Conservation (phyloP, 495 filamentous ascomycete species). For the Penicillium turbatum region DNA sequence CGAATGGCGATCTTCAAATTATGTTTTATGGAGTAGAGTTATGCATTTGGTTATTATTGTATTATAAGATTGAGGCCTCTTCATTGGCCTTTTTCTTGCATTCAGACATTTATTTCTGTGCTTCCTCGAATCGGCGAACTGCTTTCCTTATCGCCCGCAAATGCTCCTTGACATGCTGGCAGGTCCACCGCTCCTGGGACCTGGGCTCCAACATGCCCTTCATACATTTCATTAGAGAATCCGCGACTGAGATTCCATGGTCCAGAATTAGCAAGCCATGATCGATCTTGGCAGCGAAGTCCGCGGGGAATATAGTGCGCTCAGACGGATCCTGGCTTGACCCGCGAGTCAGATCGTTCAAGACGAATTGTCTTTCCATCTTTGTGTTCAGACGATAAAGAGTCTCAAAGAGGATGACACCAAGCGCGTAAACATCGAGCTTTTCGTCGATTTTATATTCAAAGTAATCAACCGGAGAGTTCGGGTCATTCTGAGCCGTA, state of each 20-base stretch:
- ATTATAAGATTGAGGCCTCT: not conserved
- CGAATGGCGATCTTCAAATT: not conserved
- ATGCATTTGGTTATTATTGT: constrained; percentile 3
- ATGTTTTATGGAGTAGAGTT: not conserved
- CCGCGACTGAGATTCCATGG: constrained; percentile 30
- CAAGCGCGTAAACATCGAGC: constrained; percentile 51
- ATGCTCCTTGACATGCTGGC: constrained; percentile 28
- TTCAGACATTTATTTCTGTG: not conserved
- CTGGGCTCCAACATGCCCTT: constrained; percentile 44
- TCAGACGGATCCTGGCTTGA: constrained; percentile 12
- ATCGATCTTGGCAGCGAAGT: constrained; percentile 40
- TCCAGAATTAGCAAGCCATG: constrained; percentile 26
- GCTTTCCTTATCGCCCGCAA: constrained; percentile 24
- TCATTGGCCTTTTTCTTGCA: not conserved
- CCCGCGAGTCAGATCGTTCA: constrained; percentile 40
- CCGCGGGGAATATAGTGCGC: constrained; percentile 26
- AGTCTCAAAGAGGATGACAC: constrained; percentile 51
- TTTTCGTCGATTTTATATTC: constrained; percentile 47
- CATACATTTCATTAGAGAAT: constrained; percentile 40
- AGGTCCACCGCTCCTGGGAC: constrained; percentile 39
- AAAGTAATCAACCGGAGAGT: constrained; percentile 2
- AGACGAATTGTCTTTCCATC: constrained; percentile 51
- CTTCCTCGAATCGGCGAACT: constrained; percentile 12
- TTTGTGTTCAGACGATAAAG: constrained; percentile 48
- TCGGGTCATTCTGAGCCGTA: not conserved